Evolutionary conservation across 108 stramenopile species (phyloP), one percentile per base, ranked within the genome.

Genomic region (Discostella pseudostelligera): DNA sequence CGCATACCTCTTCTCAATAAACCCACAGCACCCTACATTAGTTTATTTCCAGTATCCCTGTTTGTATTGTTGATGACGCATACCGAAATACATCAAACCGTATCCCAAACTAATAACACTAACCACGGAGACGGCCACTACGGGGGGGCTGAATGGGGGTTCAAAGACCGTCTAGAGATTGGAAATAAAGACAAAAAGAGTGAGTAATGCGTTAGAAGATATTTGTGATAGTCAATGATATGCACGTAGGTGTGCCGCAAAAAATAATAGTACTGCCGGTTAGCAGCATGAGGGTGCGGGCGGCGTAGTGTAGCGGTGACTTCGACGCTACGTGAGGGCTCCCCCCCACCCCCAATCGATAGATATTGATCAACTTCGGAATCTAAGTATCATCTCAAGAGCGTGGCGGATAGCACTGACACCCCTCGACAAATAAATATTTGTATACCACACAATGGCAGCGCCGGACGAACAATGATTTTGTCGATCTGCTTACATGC

Each of bases 11-110:
- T 16, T 17, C 46, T 21, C 46, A 47, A 47, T 17, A 17, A 7
- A 6, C 46, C 0, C 17, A 47, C 16, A 2, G 16, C 46, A 17
- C n/a, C 4, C 8, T 16, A n/a, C n/a, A 42, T 11, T n/a, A 43
- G 39, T 62, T 81, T 81, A 83, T 56, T 86, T 89, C 87, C 87
- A 92, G 81, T 83, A 92, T 68, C 90, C 90, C 69, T 92, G 90
- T 82, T 92, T 92, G 67, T 86, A 78, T 76, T 89, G 87, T 62
- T 92, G 90, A 55, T 87, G 86, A 5, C 67, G 54, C 76, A 85
- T 81, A 24, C 90, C 87, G 46, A 79, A 84, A 32, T 69, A 81
- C 84, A 88, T 91, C 70, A 75, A 45, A 37, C 90, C 87, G 42
- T 86, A 88, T 40, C 87, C 87, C 39, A 74, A 46, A 25, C 51